phyloP scores from a whole-genome alignment of 1,284 basidiomycete genomes.

The Melampsora americana region DNA sequence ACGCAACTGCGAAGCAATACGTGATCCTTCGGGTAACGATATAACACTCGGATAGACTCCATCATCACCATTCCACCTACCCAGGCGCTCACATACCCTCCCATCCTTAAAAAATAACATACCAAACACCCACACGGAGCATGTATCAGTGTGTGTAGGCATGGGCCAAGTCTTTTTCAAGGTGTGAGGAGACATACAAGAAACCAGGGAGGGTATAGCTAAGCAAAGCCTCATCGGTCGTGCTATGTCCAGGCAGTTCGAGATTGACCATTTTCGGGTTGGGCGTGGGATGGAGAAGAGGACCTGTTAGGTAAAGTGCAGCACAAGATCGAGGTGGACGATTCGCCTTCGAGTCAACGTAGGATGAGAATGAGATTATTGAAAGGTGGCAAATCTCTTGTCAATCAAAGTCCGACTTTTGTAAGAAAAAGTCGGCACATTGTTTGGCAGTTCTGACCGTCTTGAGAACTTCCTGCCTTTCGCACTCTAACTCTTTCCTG shows the following conservation, averaged over 20 bases:
- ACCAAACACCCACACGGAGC: neutral
- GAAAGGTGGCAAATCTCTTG: too few relatives aligned
- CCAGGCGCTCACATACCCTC: slow-evolving; percentile 30
- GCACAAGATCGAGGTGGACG: too few relatives aligned
- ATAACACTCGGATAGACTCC: slow-evolving; percentile 36
- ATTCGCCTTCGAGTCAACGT: too few relatives aligned
- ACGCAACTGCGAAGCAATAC: slow-evolving; percentile 8
- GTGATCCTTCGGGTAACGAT: slow-evolving; percentile 40
- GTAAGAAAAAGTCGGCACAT: too few relatives aligned
- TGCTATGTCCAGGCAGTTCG: neutral
- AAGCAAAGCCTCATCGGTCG: neutral
- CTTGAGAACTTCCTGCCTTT: too few relatives aligned
- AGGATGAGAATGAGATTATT: too few relatives aligned
- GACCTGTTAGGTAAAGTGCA: too few relatives aligned
- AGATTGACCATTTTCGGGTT: neutral
- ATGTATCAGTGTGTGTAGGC: neutral
- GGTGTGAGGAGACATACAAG: neutral
- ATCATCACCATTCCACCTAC: slow-evolving; percentile 39
- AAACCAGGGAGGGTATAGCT: neutral
- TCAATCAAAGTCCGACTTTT: too few relatives aligned
- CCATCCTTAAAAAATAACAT: slow-evolving; percentile 4
- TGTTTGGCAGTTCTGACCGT: too few relatives aligned
- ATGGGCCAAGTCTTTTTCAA: neutral
- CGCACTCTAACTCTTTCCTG: too few relatives aligned
- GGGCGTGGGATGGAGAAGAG: too few relatives aligned